Conservation (phyloP, 2,329 filamentous ascomycete genomes). For the Claviceps digitariae region DNA sequence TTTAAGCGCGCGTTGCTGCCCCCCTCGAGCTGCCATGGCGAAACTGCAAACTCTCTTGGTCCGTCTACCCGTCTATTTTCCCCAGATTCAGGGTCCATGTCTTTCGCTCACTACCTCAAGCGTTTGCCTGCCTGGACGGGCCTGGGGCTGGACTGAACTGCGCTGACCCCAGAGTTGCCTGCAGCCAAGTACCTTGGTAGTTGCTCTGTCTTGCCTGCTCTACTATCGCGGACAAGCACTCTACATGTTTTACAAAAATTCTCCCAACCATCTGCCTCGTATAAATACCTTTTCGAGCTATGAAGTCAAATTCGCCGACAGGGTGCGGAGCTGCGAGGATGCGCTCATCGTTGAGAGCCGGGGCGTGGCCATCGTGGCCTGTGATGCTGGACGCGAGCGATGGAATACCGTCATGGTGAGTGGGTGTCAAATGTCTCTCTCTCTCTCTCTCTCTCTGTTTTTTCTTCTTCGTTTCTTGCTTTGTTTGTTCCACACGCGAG, state of each 20-base stretch:
- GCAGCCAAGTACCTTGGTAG: conserved; percentile 2
- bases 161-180: conserved; percentile 17
- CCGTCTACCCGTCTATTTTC: not conserved
- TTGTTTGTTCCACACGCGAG: no score
- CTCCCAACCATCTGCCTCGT: conserved; percentile 15
- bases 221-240: conserved; percentile 9
- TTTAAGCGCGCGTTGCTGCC: not conserved
- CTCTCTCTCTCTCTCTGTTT: no score
- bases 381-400: conserved; percentile 25
- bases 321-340: conserved; percentile 28
- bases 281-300: conserved; percentile 15
- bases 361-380: conserved; percentile 23
- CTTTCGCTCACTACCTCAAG: no score
- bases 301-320: conserved; percentile 22
- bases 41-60: not conserved
- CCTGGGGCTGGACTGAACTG: not conserved
- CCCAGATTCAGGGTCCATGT: not conserved
- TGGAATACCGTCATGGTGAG: conserved; percentile 29
- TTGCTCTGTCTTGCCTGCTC: conserved; percentile 7
- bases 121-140: no score
- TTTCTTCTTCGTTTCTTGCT: no score
- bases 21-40: no score
- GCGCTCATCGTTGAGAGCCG: conserved; percentile 20
- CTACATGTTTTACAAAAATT: conserved; percentile 15
- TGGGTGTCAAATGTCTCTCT: no score